Conservation (phyloP, 768 basidiomycete genomes). For the Psilocybe cubensis region DNA sequence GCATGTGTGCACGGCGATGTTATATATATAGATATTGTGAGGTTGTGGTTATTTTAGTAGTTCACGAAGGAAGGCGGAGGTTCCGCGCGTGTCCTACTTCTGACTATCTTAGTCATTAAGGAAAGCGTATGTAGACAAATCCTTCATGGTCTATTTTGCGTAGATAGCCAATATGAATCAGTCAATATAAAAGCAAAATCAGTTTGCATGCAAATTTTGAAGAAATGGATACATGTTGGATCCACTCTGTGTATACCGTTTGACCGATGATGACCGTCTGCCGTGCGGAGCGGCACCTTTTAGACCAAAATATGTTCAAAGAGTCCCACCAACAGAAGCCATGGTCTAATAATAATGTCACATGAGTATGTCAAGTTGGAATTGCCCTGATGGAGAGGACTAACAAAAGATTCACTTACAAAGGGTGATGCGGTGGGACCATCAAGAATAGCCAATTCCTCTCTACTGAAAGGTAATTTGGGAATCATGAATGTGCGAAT, state of each 20-base stretch:
- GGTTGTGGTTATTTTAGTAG: not conserved
- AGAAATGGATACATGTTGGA: not conserved
- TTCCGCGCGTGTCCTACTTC: too few species aligned
- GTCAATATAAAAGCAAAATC: too few species aligned
- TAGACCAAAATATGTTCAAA: not conserved
- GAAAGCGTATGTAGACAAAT: too few species aligned
- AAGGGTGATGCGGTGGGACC: conserved; percentile 89
- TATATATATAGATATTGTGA: not conserved
- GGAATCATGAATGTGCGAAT: conserved; percentile 75
- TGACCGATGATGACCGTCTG: not conserved
- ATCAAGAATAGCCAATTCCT: conserved; percentile 86
- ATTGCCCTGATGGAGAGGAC: not conserved
- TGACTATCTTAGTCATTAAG: too few species aligned
- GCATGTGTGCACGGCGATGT: too few species aligned
- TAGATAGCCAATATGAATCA: too few species aligned
- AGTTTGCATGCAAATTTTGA: too few species aligned
- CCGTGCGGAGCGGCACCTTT: not conserved
- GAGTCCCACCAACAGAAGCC: conserved; percentile 22
- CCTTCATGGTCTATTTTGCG: too few species aligned
- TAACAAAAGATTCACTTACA: conserved; percentile 61
- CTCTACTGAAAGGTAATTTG: conserved; percentile 69
- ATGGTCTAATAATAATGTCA: conserved; percentile 14
- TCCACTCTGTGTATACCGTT: not conserved
- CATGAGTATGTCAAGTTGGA: too few species aligned
- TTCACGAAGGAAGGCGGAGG: too few species aligned